phyloP scores from a whole-genome alignment of 352 stramenopile species.

The Globisporangium middletonii region DNA sequence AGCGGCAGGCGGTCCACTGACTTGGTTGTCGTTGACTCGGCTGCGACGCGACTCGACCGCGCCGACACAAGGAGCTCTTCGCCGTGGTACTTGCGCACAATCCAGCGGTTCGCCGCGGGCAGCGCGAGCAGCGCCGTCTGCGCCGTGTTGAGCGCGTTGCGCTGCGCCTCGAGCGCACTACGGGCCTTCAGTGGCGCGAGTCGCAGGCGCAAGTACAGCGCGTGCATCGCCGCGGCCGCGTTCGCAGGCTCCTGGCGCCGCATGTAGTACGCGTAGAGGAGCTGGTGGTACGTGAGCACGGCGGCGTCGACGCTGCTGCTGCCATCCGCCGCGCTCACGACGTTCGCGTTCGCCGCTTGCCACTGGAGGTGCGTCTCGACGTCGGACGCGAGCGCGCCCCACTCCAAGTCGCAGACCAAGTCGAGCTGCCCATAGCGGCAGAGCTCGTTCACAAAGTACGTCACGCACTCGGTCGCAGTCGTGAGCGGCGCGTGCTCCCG shows the following conservation, averaged over 20 bases:
- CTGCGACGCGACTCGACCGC: slow-evolving; percentile 8
- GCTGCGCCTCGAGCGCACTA: slow-evolving; percentile 40
- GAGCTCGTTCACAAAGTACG: slow-evolving; percentile 69
- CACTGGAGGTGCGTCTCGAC: slow-evolving; percentile 71
- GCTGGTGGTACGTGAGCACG: slow-evolving; percentile 53
- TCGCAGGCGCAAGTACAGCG: slow-evolving; percentile 42
- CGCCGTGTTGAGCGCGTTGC: slow-evolving; percentile 53
- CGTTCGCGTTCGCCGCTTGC: slow-evolving; percentile 63
- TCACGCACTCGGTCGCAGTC: slow-evolving; percentile 61
- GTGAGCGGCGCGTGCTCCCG: slow-evolving; percentile 15
- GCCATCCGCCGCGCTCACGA: slow-evolving; percentile 20
- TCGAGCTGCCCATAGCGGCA: slow-evolving; percentile 60
- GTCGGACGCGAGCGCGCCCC: slow-evolving; percentile 44
- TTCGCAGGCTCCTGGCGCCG: slow-evolving; percentile 58
- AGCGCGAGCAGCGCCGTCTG: slow-evolving; percentile 36
- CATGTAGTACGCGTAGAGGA: slow-evolving; percentile 68
- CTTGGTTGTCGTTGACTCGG: background rate
- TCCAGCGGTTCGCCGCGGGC: slow-evolving; percentile 45
- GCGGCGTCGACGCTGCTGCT: slow-evolving; percentile 27
- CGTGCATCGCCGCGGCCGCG: slow-evolving; percentile 52
- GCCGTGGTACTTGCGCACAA: slow-evolving; percentile 65
- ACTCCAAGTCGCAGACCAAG: slow-evolving; percentile 69
- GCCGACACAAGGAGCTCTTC: slow-evolving; percentile 34
- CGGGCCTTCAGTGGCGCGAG: slow-evolving; percentile 33
- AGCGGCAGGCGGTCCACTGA: slow-evolving; percentile 14